These are phyloP conservation scores for Phytophthora sp. DNA, from an alignment of 352 stramenopile species.

Conservation along the genomic window DNA sequence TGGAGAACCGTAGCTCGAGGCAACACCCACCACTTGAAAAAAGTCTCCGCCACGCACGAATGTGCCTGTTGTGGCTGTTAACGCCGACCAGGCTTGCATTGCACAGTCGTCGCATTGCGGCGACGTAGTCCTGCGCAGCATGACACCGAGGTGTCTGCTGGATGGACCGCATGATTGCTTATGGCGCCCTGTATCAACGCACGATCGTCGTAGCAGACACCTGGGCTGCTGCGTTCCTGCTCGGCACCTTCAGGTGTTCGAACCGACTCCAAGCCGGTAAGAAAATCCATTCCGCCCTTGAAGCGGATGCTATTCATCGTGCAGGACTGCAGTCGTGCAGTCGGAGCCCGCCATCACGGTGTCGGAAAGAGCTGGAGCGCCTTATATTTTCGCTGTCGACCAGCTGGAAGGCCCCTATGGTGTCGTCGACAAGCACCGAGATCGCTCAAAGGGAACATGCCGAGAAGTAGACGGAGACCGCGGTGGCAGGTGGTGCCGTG, in stretches of 20 bases:
- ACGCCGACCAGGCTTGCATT: not conserved
- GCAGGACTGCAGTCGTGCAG: not conserved
- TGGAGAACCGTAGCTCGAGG: constrained; percentile 12
- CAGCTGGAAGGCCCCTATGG: constrained; percentile 25
- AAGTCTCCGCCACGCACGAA: constrained; percentile 12
- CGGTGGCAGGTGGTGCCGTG: constrained; percentile 11
- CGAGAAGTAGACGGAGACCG: constrained; percentile 1
- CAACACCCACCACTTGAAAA: constrained; percentile 26
- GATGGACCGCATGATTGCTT: constrained; percentile 22
- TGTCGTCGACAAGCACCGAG: constrained; percentile 5
- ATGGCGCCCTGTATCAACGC: constrained; percentile 25
- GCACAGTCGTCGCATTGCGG: constrained; percentile 21
- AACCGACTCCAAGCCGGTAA: constrained; percentile 33
- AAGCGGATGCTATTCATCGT: not conserved
- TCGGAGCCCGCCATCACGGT: constrained; percentile 6
- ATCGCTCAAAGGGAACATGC: constrained; percentile 4
- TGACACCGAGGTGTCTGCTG: constrained; percentile 12
- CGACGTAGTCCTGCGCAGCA: constrained; percentile 11
- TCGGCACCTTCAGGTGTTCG: constrained; percentile 33
- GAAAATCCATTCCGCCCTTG: constrained; percentile 24
- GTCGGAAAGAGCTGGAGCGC: constrained; percentile 34
- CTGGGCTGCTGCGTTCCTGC: not conserved
- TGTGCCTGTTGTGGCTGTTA: constrained; percentile 15
- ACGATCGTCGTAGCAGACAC: not conserved
- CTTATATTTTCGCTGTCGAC: constrained; percentile 19